Evolutionary conservation across 2,329 filamentous ascomycete species (phyloP).

Genomic region (Arthrobotrys musiformis): DNA sequence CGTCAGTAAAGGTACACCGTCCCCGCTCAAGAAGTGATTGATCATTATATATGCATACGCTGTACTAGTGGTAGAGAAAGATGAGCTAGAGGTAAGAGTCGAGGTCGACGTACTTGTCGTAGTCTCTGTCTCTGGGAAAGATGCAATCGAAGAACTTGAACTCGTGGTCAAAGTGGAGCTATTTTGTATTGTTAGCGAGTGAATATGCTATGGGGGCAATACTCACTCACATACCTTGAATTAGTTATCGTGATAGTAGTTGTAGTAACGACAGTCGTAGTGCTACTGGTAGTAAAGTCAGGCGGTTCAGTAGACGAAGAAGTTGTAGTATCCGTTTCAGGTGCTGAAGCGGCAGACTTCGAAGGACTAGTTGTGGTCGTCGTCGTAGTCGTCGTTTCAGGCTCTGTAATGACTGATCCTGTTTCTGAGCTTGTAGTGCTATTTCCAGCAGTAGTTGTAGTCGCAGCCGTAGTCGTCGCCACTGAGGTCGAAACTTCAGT

Average conservation of each 20-base stretch:
- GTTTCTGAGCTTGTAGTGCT: too few species aligned
- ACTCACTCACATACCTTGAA: constrained; percentile 16
- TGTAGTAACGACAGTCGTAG: constrained; percentile 28
- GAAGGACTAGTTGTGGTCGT: neutral
- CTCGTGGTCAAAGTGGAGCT: neutral
- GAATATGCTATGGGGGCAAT: neutral
- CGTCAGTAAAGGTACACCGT: too few species aligned
- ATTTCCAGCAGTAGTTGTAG: too few species aligned
- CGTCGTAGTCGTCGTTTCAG: neutral
- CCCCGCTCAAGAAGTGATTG: neutral
- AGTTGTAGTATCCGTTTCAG: constrained; percentile 5
- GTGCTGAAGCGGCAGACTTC: constrained; percentile 1
- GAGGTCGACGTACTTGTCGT: neutral
- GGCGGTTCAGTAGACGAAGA: neutral
- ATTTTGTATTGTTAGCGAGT: neutral
- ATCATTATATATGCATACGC: neutral
- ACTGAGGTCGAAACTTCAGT: neutral
- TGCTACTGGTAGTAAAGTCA: constrained; percentile 15
- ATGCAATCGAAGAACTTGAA: constrained; percentile 11
- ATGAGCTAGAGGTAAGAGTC: neutral
- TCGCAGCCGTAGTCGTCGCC: neutral
- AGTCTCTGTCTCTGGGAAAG: constrained; percentile 14
- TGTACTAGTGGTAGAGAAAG: constrained; percentile 9
- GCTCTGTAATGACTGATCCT: constrained; percentile 1
- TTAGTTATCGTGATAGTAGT: constrained; percentile 34